Base-by-base conservation (phyloP, 352 stramenopile species). In the Paralagenidium karlingii region DNA sequence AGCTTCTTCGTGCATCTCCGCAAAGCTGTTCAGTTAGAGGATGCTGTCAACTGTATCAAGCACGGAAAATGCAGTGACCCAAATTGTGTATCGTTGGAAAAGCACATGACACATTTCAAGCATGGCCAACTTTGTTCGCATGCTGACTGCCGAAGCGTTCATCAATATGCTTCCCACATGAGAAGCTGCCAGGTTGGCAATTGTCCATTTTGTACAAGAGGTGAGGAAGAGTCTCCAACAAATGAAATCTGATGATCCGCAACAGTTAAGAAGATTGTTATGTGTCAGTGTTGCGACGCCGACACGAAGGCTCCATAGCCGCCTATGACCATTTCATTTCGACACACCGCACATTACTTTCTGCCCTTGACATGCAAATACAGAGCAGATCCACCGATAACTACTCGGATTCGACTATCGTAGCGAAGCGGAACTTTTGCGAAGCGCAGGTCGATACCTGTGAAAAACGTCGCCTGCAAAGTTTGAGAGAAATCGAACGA, bases 141-240 rank as follows among this genome's bases (percentile, higher is more conserved):
- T 36, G 27, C 54, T 8, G 54, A 46, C 15, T 71, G 60, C 34
- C 19, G 12, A 5, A 43, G 55, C 29, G 57, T 58, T 24, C 38
- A 24, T 10, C 39, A 36, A n/a, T 42, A 63, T 13, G 55, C 53
- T 31, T 25, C 22, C 11, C 63, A 75, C 42, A 38, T 49, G 3
- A 47, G 51, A n/a, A 28, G 22, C 25, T 75, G 63, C 27, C 27
- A 34, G 11, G 49, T 47, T 19, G 16, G 25, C 5, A 19, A 37
- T 51, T 34, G 63, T 38, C 55, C 59, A 12, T 66, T 75, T 53
- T 75, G 63, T 34, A 51, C 68, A 45, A 55, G 57, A 21, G 41
- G 41, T 44, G 18, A 1, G 41, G 22, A 22, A n/a, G n/a, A n/a
- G n/a, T n/a, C n/a, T n/a, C n/a, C n/a, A n/a, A n/a, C n/a, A n/a